Base-by-base conservation (phyloP, 768 basidiomycete species). In the Leucogyrophana mollusca region DNA sequence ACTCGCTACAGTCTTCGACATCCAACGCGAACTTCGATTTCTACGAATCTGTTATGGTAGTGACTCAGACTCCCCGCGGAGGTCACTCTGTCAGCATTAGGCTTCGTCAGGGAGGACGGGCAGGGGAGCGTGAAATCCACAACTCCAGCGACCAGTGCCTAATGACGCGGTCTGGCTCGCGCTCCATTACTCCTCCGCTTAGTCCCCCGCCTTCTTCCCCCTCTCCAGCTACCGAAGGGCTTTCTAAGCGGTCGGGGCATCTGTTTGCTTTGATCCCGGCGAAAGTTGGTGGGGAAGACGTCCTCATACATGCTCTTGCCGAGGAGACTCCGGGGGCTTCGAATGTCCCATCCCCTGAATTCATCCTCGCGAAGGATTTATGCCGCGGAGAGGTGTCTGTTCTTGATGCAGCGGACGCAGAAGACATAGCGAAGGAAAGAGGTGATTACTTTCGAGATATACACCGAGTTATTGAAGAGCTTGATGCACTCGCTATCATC, bases 401-500 rank as follows among this genome's bases (percentile, higher is more conserved):
- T n/a, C n/a, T n/a, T n/a, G n/a, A n/a, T n/a, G n/a, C 6, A 6
- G 7, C 27, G 13, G 13, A 6, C 13, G 7, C 27, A 30, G 27
- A 7, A 30, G 27, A 30, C 6, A 13, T 30, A 6, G 6, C 27
- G 13, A 30, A 30, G 7, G 7, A 30, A 30, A 13, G 6, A 30
- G 13, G 13, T 6, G 13, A 30, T 13, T 49, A 65, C 33, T 60
- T 54, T 34, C 50, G 52, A 21, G 63, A 65, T 38, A 58, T 67
- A 56, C 54, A 36, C 23, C 60, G 58, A 16, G 43, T 60, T 2
- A 51, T 65, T 14, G 50, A 36, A 24, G 51, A 65, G 37, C 44
- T 65, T 33, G 63, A 65, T 27, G 56, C 63, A 33, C 25, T 65
- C 34, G 63, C 63, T 2, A 35, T 16, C 35, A 60, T 57, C 63